Evolutionary conservation across 1,284 basidiomycete species (phyloP).

Genomic region (Rhodotorula sp.): DNA sequence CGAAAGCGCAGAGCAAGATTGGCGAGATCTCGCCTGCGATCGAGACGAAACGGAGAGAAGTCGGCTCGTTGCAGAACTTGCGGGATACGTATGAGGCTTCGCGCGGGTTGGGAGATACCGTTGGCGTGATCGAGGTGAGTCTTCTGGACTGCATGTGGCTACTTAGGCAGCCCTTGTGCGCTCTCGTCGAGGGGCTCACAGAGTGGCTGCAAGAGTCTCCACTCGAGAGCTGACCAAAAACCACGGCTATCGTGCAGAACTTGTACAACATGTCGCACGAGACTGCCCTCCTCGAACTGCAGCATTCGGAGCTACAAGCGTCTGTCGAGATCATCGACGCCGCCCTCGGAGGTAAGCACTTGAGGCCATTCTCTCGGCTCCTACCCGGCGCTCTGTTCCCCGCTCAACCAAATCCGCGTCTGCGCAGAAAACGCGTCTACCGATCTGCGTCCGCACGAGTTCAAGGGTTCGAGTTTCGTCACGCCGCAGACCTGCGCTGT

Average conservation of each 20-base stretch:
- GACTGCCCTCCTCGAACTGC: constrained; percentile 58
- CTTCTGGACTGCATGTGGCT: not conserved
- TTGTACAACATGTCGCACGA: constrained; percentile 66
- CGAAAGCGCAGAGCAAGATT: constrained; percentile 53
- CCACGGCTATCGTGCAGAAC: constrained; percentile 54
- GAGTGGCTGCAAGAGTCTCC: not conserved
- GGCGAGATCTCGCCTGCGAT: constrained; percentile 61
- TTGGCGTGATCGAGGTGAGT: constrained; percentile 64
- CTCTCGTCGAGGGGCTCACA: not conserved
- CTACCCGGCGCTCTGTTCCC: constrained; percentile 2
- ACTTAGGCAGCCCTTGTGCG: constrained; percentile 3
- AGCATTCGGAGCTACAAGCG: constrained; percentile 58
- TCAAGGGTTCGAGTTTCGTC: constrained; percentile 77
- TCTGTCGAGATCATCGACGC: constrained; percentile 63
- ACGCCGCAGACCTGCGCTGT: constrained; percentile 76
- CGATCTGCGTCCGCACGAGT: constrained; percentile 59
- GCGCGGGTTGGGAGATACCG: constrained; percentile 58
- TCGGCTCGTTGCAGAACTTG: constrained; percentile 57
- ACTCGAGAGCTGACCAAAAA: not conserved
- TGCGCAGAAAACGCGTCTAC: constrained; percentile 60
- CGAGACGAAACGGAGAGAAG: constrained; percentile 60
- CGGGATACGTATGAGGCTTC: constrained; percentile 58
- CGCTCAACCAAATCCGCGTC: too few species aligned
- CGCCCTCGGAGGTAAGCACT: constrained; percentile 54
- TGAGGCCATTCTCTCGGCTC: constrained; percentile 2